phyloP scores from a whole-genome alignment of 257 asterid genomes.

The Ligustrum vulgare region DNA sequence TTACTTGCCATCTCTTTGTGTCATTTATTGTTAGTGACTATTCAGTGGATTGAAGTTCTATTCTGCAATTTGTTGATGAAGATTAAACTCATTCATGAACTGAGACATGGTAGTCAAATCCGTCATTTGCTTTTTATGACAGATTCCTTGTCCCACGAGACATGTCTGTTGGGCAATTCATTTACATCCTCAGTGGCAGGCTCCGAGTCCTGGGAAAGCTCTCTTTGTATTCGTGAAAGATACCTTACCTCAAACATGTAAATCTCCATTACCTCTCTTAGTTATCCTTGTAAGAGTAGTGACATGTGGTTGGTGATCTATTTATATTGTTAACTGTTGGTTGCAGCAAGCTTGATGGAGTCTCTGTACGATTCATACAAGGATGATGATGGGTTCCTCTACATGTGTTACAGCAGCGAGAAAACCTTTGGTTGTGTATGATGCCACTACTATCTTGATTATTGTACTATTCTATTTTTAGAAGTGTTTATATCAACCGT shows the following conservation, averaged over 20 bases:
- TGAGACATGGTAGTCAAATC: not conserved
- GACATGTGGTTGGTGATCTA: not conserved
- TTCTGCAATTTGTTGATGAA: not conserved
- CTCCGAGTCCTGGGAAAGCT: conserved; percentile 93
- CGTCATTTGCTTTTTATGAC: conserved; percentile 15
- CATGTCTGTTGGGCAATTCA: conserved; percentile 90
- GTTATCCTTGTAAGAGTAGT: conserved; percentile 5
- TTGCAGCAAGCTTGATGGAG: conserved; percentile 79
- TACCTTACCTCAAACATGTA: conserved; percentile 93
- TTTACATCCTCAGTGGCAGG: conserved; percentile 76
- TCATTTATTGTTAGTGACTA: not conserved
- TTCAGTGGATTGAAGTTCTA: not conserved
- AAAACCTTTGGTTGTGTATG: conserved; percentile 62
- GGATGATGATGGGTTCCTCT: conserved; percentile 88
- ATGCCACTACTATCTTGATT: conserved; percentile 11
- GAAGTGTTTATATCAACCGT: not conserved
- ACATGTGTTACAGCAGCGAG: conserved; percentile 97
- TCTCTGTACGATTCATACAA: conserved; percentile 60
- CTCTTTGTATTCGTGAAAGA: conserved; percentile 77
- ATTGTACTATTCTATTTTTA: conserved; percentile 3
- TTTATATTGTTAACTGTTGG: conserved; percentile 5
- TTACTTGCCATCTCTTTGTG: not conserved
- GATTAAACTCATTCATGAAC: not conserved
- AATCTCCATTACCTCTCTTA: conserved; percentile 15
- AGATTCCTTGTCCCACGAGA: conserved; percentile 95